A percentile compares a stretch with the other conserved stretches of the same genome.
These are phyloP conservation scores for Amanita muscaria DNA, from an alignment of 768 basidiomycete genomes.

Conservation along the genomic window DNA sequence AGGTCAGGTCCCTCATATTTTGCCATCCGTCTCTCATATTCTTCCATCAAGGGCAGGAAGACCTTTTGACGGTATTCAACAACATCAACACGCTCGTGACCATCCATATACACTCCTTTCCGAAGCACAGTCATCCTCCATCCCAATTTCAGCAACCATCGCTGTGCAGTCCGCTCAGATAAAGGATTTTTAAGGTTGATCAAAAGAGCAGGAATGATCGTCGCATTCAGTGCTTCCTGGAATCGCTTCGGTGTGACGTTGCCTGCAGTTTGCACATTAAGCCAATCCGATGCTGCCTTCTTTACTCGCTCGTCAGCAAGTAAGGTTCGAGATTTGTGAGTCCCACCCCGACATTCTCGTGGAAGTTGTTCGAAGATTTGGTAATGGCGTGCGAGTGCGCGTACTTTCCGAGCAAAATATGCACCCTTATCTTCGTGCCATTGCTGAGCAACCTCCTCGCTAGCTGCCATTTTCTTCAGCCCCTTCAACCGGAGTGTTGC, in stretches of 20 bases:
- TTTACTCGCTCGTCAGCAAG: slow-evolving; percentile 18
- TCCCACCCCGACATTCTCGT: slow-evolving; percentile 18
- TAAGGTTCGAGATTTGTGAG: slow-evolving; percentile 8
- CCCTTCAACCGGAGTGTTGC: slow-evolving; percentile 27
- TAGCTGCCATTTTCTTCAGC: slow-evolving; percentile 17
- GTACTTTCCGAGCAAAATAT: slow-evolving; percentile 20
- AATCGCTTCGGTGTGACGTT: slow-evolving; percentile 22
- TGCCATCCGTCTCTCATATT: slow-evolving; percentile 18
- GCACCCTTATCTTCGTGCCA: slow-evolving; percentile 26
- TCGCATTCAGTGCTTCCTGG: slow-evolving; percentile 17
- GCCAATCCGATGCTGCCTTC: slow-evolving; percentile 12
- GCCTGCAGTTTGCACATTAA: slow-evolving; percentile 17
- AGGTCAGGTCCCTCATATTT: slow-evolving; percentile 16
- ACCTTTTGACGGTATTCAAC: slow-evolving; percentile 21
- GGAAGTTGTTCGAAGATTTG: slow-evolving; percentile 28
- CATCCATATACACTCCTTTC: slow-evolving; percentile 31
- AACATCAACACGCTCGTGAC: slow-evolving; percentile 28
- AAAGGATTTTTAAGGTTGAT: slow-evolving; percentile 19
- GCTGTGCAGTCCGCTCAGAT: slow-evolving; percentile 22
- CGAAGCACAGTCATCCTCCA: slow-evolving; percentile 20
- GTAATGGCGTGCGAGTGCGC: slow-evolving; percentile 26
- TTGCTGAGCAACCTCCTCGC: slow-evolving; percentile 26
- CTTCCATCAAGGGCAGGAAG: slow-evolving; percentile 21
- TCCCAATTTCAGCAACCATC: slow-evolving; percentile 29
- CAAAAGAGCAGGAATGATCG: slow-evolving; percentile 23